Evolutionary conservation across 139 green algal species (phyloP).

Genomic region (Volvox reticuliferus): DNA sequence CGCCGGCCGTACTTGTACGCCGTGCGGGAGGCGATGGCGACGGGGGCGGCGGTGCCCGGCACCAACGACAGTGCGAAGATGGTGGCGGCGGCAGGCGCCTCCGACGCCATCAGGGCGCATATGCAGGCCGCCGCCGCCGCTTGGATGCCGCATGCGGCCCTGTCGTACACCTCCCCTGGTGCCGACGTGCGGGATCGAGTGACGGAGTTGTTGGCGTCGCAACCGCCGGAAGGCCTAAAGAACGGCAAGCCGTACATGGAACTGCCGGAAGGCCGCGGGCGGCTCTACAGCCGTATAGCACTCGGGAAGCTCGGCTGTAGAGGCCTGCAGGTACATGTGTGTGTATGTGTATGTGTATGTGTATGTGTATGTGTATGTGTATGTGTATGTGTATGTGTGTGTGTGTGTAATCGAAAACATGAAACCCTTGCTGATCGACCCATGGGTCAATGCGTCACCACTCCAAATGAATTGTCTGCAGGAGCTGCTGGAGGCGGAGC

Average conservation of each 20-base stretch:
- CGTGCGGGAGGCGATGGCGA: neutral
- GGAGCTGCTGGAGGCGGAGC: slow-evolving; percentile 3
- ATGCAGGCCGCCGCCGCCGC: slow-evolving; percentile 1
- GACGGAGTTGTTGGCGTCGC: neutral
- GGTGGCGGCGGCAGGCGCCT: neutral
- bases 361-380: neutral
- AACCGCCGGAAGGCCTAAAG: neutral
- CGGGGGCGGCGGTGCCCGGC: neutral
- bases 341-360: neutral
- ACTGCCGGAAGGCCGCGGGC: neutral
- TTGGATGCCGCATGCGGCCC: slow-evolving; percentile 3
- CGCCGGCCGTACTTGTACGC: slow-evolving; percentile 2
- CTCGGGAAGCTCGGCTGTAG: neutral
- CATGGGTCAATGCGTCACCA: neutral
- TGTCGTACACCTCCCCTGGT: neutral
- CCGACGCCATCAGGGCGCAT: neutral
- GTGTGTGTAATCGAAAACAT: too few species aligned
- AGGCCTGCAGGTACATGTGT: neutral
- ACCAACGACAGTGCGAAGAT: neutral
- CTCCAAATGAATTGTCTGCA: neutral
- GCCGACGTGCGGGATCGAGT: neutral
- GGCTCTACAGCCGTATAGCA: slow-evolving; percentile 21
- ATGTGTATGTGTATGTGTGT: neutral
- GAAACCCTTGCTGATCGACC: too few species aligned
- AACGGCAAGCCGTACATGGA: neutral